Evolutionary conservation across 331 rosid genomes (phyloP).

Genomic region (Spiraea crenata): DNA sequence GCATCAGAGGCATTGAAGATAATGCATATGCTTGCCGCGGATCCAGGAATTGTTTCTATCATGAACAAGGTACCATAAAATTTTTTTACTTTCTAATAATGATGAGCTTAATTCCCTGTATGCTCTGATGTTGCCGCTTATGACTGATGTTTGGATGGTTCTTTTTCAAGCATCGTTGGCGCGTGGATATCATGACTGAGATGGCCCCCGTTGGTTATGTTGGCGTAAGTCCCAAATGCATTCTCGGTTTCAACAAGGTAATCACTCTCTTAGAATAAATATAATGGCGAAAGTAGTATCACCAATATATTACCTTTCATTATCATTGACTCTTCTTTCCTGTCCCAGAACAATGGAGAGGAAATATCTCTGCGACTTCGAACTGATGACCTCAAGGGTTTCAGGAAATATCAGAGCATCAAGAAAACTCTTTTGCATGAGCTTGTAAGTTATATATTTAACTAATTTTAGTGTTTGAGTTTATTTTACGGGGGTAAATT

Average conservation of each 20-base stretch:
- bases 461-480: background rate
- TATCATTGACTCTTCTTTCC: conserved; percentile 24
- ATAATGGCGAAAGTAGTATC: background rate
- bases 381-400: conserved; percentile 92
- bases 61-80: conserved; percentile 70
- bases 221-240: conserved; percentile 88
- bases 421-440: conserved; percentile 96
- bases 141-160: conserved; percentile 25
- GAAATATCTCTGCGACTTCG: conserved; percentile 96
- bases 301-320: background rate
- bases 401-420: conserved; percentile 80
- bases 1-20: conserved; percentile 79
- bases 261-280: conserved; percentile 7
- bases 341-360: conserved; percentile 73
- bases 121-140: conserved; percentile 22
- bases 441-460: conserved; percentile 58
- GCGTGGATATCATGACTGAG: conserved; percentile 94
- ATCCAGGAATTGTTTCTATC: conserved; percentile 89
- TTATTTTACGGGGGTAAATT: conserved; percentile 5
- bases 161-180: conserved; percentile 76
- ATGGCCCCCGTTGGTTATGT: conserved; percentile 96
- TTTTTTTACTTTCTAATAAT: no score
- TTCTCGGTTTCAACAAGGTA: conserved; percentile 95
- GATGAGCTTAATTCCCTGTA: background rate
- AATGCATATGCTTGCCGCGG: conserved; percentile 97